phyloP scores from a whole-genome alignment of 2,329 filamentous ascomycete genomes.

The Nakataea oryzae region DNA sequence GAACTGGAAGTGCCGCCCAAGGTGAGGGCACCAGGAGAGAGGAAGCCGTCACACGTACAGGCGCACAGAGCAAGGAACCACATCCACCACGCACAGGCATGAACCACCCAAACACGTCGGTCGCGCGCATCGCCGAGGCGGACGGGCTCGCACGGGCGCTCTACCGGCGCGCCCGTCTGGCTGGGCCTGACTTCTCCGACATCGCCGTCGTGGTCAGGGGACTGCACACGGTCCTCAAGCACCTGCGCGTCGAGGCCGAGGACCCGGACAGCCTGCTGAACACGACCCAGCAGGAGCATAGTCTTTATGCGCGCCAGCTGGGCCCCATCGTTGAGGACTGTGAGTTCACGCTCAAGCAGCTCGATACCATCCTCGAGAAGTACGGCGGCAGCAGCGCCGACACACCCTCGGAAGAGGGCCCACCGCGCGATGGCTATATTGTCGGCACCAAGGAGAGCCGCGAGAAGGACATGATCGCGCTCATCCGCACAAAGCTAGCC shows the following conservation, averaged over 20 bases:
- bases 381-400: constrained; percentile 18
- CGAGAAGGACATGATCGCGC: constrained; percentile 26
- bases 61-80: background rate
- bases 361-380: constrained; percentile 40
- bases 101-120: constrained; percentile 13
- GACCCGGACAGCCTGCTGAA: constrained; percentile 46
- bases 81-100: background rate
- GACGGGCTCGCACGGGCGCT: constrained; percentile 45
- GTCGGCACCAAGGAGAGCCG: constrained; percentile 20
- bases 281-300: constrained; percentile 17
- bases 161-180: constrained; percentile 40
- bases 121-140: constrained; percentile 41
- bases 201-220: constrained; percentile 38
- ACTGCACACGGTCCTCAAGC: constrained; percentile 44
- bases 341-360: constrained; percentile 42
- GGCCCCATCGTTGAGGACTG: constrained; percentile 42
- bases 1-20: background rate
- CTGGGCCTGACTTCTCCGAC: constrained; percentile 36
- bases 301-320: constrained; percentile 38
- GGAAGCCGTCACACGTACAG: background rate
- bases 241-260: constrained; percentile 46
- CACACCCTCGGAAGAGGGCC: constrained; percentile 6
- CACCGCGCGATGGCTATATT: constrained; percentile 7
- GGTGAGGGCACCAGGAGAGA: background rate
- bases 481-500: constrained; percentile 34